phyloP scores from a whole-genome alignment of 2,329 filamentous ascomycete genomes.

The Esteya vermicola region DNA sequence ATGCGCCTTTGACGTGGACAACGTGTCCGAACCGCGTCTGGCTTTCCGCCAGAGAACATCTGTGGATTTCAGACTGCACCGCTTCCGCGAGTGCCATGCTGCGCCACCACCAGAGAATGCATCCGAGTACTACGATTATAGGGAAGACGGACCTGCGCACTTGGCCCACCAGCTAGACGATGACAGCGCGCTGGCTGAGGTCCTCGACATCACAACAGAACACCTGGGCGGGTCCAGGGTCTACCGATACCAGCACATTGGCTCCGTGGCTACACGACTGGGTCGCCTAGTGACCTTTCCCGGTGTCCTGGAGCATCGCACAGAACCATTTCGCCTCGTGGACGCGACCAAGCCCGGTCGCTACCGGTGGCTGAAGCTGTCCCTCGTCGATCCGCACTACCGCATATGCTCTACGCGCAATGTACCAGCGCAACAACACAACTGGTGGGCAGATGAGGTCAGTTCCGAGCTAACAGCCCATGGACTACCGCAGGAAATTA shows the following conservation, averaged over 20 bases:
- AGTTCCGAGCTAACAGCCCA: too few species aligned
- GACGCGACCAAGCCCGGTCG: slow-evolving; percentile 37
- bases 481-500: too few species aligned
- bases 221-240: too few species aligned
- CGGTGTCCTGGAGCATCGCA: slow-evolving; percentile 29
- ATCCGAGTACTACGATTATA: too few species aligned
- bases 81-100: too few species aligned
- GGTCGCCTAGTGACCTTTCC: slow-evolving; percentile 30
- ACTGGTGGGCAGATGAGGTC: too few species aligned
- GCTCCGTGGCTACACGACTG: slow-evolving; percentile 22
- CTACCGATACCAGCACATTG: slow-evolving; percentile 17
- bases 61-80: too few species aligned
- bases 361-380: slow-evolving; percentile 39
- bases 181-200: too few species aligned
- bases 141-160: neutral
- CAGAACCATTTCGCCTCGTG: slow-evolving; percentile 31
- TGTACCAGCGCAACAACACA: slow-evolving; percentile 20
- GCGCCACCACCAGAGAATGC: too few species aligned
- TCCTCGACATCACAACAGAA: too few species aligned
- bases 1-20: slow-evolving; percentile 35
- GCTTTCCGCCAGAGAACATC: slow-evolving; percentile 29
- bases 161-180: too few species aligned
- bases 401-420: slow-evolving; percentile 30
- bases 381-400: slow-evolving; percentile 39
- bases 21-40: slow-evolving; percentile 28